phyloP scores from a whole-genome alignment of 2,329 filamentous ascomycete genomes.

The Botrytis galanthina region DNA sequence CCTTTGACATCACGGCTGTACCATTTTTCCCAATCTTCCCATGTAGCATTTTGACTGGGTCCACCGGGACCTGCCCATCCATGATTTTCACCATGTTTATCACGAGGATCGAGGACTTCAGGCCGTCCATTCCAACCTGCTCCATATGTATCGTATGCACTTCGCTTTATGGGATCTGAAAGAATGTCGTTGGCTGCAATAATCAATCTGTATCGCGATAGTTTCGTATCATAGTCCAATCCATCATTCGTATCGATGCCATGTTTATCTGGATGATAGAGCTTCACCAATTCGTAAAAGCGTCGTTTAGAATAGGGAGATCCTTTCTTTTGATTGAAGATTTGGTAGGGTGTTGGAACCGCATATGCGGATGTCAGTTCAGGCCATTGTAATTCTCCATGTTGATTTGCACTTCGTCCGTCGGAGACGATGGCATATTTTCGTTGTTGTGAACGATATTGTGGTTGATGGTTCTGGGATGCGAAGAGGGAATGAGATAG shows the following conservation, averaged over 20 bases:
- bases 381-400: slow-evolving; percentile 36
- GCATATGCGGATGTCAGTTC: slow-evolving; percentile 34
- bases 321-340: slow-evolving; percentile 61
- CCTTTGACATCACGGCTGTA: slow-evolving; percentile 52
- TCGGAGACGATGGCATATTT: slow-evolving; percentile 41
- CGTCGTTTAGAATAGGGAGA: slow-evolving; percentile 76
- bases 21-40: slow-evolving; percentile 96
- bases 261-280: slow-evolving; percentile 85
- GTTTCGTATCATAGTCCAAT: slow-evolving; percentile 59
- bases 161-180: slow-evolving; percentile 73
- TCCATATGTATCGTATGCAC: slow-evolving; percentile 78
- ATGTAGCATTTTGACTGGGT: slow-evolving; percentile 77
- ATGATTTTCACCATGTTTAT: slow-evolving; percentile 25
- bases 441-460: slow-evolving; percentile 32
- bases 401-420: slow-evolving; percentile 41
- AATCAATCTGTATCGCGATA: slow-evolving; percentile 89
- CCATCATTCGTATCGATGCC: slow-evolving; percentile 42
- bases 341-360: slow-evolving; percentile 76
- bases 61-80: slow-evolving; percentile 38
- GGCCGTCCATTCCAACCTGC: slow-evolving; percentile 68
- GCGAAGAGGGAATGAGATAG: slow-evolving; percentile 24
- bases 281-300: slow-evolving; percentile 90
- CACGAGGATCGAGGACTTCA: slow-evolving; percentile 34
- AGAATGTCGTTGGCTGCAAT: slow-evolving; percentile 87
- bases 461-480: not conserved